Percentiles rank a stretch among this genome's conserved stretches.
These are phyloP conservation scores for Trichosporon sp. DNA, from an alignment of 1,284 basidiomycete genomes.

Conservation along the genomic window DNA sequence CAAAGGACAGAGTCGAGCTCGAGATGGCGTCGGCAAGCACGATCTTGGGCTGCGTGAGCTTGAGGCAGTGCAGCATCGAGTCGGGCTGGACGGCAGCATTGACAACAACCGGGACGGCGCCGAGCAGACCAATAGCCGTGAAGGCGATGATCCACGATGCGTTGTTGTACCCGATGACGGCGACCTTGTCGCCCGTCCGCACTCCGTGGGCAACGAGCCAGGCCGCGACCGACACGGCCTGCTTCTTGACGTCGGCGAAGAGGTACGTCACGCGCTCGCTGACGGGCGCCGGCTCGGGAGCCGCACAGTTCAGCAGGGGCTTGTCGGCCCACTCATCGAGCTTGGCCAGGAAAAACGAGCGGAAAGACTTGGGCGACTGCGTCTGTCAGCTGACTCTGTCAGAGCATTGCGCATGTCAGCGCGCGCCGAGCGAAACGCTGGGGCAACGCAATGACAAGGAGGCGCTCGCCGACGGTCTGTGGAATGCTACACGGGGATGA, in stretches of 20 bases:
- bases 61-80: slow-evolving; percentile 35
- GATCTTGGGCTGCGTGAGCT: slow-evolving; percentile 38
- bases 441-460: not conserved
- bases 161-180: slow-evolving; percentile 45
- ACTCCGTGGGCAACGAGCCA: slow-evolving; percentile 44
- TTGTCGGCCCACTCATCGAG: slow-evolving; percentile 36
- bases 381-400: not conserved
- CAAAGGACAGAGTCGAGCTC: slow-evolving; percentile 17
- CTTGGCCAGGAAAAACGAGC: slow-evolving; percentile 38
- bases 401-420: not conserved
- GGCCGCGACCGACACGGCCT: slow-evolving; percentile 36
- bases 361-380: slow-evolving; percentile 44
- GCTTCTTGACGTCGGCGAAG: slow-evolving; percentile 37
- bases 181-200: slow-evolving; percentile 40
- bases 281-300: slow-evolving; percentile 17
- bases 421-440: not conserved
- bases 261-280: slow-evolving; percentile 34
- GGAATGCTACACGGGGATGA: not conserved
- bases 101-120: slow-evolving; percentile 46
- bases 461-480: not conserved
- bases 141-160: slow-evolving; percentile 42
- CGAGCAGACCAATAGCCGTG: slow-evolving; percentile 46
- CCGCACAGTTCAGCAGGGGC: slow-evolving; percentile 44
- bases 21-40: slow-evolving; percentile 44
- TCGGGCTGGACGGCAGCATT: slow-evolving; percentile 42